Evolutionary conservation across 192 early-diverging fungal genomes (phyloP).

Genomic region (Phycomyces blakesleeanus): DNA sequence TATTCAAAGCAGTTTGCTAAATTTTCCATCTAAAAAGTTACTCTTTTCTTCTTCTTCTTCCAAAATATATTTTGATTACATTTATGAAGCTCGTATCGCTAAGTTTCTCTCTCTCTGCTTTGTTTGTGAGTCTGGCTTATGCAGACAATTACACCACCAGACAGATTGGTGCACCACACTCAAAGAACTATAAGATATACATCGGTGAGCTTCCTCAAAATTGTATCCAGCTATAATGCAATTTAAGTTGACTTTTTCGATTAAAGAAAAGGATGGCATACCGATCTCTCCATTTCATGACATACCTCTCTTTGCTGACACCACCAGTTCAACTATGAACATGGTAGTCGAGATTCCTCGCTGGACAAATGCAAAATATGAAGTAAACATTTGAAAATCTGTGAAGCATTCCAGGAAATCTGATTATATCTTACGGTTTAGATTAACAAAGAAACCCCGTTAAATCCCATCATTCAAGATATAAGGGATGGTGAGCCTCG

Average conservation of each 20-base stretch:
- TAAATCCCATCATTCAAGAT: slow-evolving; percentile 99
- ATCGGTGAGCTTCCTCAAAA: slow-evolving; percentile 52
- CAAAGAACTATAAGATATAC: slow-evolving; percentile 81
- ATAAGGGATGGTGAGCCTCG: slow-evolving; percentile 97
- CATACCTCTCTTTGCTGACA: slow-evolving; percentile 91
- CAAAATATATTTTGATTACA: no score
- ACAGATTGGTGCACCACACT: slow-evolving; percentile 77
- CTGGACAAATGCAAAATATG: slow-evolving; percentile 99
- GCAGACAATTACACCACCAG: slow-evolving; percentile 49
- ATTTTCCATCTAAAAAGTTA: no score
- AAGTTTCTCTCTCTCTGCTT: no score
- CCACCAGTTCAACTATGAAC: slow-evolving; percentile 87
- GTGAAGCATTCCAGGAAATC: background rate
- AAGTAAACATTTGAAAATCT: slow-evolving; percentile 45
- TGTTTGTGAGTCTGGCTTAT: no score
- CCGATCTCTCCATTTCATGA: slow-evolving; percentile 96
- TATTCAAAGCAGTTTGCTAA: no score
- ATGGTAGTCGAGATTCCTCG: slow-evolving; percentile 98
- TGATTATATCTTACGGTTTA: slow-evolving; percentile 14
- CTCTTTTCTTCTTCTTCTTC: no score
- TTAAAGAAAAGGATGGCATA: slow-evolving; percentile 70
- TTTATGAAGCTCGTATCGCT: no score
- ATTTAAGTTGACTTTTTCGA: no score
- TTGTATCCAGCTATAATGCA: background rate
- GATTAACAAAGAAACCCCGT: slow-evolving; percentile 90